Percentiles rank a stretch among this genome's conserved stretches.
phyloP scores from a whole-genome alignment of 2,329 filamentous ascomycete genomes.

The Aureobasidium sp. region DNA sequence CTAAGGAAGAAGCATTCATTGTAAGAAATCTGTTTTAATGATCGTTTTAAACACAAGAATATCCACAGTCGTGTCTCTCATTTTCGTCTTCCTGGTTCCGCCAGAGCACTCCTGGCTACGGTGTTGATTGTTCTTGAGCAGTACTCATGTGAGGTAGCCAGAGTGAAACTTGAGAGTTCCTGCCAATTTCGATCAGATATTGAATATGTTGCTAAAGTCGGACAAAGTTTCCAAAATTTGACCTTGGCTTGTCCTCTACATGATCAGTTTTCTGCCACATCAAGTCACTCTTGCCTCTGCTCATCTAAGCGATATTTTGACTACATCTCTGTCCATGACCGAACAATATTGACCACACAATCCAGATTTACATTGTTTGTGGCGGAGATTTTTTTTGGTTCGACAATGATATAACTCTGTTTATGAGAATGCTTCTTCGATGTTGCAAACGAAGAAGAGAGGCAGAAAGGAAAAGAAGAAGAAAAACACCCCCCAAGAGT shows the following conservation, averaged over 20 bases:
- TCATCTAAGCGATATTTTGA: no score
- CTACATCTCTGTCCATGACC: no score
- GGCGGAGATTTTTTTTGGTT: neutral
- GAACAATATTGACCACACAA: neutral
- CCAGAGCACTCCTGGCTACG: neutral
- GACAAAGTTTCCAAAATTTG: no score
- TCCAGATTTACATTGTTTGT: neutral
- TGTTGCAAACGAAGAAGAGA: neutral
- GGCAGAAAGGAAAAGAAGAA: neutral
- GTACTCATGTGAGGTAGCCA: no score
- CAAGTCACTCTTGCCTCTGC: no score
- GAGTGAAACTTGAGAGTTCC: no score
- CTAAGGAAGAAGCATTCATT: constrained; percentile 31
- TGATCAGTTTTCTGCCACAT: no score
- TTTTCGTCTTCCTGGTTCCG: neutral
- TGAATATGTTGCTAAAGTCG: no score
- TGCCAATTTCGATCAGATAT: no score
- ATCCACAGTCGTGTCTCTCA: neutral
- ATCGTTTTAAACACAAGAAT: neutral
- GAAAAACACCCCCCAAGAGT: neutral
- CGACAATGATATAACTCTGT: neutral
- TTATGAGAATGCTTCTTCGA: neutral
- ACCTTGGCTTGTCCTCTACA: no score
- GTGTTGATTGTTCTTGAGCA: no score
- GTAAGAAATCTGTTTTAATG: neutral